These are phyloP conservation scores for Zasmidium cellare DNA, from an alignment of 2,329 filamentous ascomycete genomes.

Conservation along the genomic window DNA sequence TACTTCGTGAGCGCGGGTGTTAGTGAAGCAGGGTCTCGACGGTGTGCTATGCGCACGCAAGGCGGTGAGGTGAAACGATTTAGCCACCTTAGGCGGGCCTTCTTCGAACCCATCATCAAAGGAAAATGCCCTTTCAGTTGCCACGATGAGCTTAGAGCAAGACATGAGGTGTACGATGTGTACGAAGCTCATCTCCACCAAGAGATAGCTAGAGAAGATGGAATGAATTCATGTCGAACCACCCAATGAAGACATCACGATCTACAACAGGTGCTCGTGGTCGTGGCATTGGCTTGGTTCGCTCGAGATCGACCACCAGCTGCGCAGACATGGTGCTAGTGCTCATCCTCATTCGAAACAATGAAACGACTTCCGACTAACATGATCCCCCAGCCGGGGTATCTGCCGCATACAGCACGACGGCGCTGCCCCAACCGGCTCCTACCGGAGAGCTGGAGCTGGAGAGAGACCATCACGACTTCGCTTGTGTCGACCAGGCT, in stretches of 20 bases:
- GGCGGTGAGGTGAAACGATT: background rate
- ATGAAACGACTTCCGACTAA: background rate
- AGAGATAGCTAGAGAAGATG: background rate
- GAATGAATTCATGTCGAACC: background rate
- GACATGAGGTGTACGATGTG: background rate
- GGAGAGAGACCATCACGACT: background rate
- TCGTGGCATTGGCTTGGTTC: background rate
- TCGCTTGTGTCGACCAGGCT: background rate
- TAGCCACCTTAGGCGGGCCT: background rate
- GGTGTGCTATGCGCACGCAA: background rate
- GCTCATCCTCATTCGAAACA: background rate
- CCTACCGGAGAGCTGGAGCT: background rate
- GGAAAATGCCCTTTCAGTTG: background rate
- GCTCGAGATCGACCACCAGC: slow-evolving; percentile 3
- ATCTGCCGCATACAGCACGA: background rate
- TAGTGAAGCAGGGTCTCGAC: background rate
- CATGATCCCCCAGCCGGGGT: background rate
- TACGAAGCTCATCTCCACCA: background rate
- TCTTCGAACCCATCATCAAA: background rate
- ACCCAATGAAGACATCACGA: background rate
- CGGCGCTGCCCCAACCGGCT: background rate
- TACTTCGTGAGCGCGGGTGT: slow-evolving; percentile 4
- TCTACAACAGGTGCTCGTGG: background rate
- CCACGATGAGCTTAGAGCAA: background rate
- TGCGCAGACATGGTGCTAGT: background rate